A percentile compares a stretch with the other conserved stretches of the same genome.
phyloP scores from a whole-genome alignment of 306 rosid genomes.

The Lathyrus sativus region DNA sequence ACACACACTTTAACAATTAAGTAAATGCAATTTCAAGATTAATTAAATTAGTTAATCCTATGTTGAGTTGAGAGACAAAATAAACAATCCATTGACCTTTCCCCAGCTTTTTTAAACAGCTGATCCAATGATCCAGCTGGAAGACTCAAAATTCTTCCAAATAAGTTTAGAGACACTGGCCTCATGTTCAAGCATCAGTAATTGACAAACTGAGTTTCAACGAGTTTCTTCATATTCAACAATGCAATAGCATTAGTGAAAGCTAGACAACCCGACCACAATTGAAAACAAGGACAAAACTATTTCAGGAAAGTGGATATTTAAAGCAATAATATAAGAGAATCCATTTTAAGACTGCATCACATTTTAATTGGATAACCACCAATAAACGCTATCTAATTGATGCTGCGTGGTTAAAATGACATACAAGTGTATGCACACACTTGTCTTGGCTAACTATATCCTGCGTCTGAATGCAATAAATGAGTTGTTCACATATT shows the following conservation, averaged over 20 bases:
- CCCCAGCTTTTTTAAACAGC: background rate
- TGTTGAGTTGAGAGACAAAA: background rate
- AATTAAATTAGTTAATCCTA: background rate
- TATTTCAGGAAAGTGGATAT: background rate
- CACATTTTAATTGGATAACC: background rate
- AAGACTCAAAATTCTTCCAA: background rate
- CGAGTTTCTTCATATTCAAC: background rate
- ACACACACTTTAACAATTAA: background rate
- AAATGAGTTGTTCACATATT: conserved; percentile 16
- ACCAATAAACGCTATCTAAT: background rate
- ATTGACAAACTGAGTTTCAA: background rate
- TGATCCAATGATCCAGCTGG: background rate
- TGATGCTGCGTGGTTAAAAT: background rate
- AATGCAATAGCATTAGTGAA: background rate
- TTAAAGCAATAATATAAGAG: background rate
- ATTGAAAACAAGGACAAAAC: background rate
- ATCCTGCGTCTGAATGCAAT: conserved; percentile 20
- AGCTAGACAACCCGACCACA: background rate
- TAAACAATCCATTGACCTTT: background rate
- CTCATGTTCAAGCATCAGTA: background rate
- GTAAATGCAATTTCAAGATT: background rate
- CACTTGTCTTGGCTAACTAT: conserved; percentile 8
- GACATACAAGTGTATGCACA: conserved; percentile 10
- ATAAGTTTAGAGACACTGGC: background rate
- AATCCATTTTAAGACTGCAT: background rate